Conservation (phyloP, 768 basidiomycete species). For the Russula abietina region DNA sequence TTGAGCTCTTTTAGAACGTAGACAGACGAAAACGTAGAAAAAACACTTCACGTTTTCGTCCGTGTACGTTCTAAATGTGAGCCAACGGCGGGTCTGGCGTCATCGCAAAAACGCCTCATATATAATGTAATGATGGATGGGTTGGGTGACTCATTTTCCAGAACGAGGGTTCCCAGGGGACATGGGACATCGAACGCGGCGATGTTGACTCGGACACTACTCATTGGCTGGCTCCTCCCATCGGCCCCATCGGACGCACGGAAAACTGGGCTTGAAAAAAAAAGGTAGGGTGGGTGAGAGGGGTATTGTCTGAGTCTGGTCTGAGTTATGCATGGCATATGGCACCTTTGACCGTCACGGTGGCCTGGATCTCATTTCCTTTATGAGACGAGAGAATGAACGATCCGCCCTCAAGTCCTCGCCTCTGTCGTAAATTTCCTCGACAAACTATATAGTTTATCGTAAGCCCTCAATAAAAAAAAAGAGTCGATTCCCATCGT, state of each 20-base stretch:
- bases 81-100: neutral
- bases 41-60: no score
- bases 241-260: neutral
- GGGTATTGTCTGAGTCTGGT: neutral
- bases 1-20: neutral
- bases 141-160: neutral
- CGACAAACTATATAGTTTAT: neutral
- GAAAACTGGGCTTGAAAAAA: constrained; percentile 8
- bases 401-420: neutral
- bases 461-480: neutral
- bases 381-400: neutral
- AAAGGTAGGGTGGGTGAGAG: neutral
- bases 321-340: no score
- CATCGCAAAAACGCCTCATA: neutral
- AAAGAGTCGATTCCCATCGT: neutral
- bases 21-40: neutral
- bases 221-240: no score
- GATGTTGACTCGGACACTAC: neutral
- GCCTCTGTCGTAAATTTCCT: neutral
- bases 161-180: neutral
- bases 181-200: neutral
- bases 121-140: no score
- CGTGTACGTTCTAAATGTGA: no score
- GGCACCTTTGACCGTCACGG: no score
- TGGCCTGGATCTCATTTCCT: neutral